These are phyloP conservation scores for Candida coleopterorum DNA, from an alignment of 805 yeast species.

Conservation along the genomic window DNA sequence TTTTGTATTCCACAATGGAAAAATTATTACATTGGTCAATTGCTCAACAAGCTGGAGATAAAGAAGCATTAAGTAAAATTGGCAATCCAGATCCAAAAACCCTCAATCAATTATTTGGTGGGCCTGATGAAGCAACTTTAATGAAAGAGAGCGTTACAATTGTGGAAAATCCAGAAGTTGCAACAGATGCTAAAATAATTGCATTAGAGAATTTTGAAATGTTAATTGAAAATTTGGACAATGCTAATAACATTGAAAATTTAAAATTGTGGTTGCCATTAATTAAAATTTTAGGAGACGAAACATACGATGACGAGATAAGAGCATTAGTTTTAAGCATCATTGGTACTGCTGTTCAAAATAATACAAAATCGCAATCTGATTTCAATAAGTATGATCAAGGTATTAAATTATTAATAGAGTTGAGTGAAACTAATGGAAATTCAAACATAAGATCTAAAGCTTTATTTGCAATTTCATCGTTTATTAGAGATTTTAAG, in stretches of 20 bases:
- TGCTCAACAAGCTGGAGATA: constrained; percentile 68
- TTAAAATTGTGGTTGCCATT: constrained; percentile 76
- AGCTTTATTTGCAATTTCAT: constrained; percentile 73
- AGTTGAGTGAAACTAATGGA: constrained; percentile 28
- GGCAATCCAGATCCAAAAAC: constrained; percentile 79
- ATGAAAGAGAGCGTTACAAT: constrained; percentile 76
- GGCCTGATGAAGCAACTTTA: constrained; percentile 81
- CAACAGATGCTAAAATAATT: constrained; percentile 57
- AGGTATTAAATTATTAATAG: constrained; percentile 45
- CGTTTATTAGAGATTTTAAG: constrained; percentile 64
- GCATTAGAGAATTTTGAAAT: constrained; percentile 92
- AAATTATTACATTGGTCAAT: constrained; percentile 90
- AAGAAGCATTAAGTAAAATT: constrained; percentile 56
- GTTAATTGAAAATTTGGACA: constrained; percentile 89
- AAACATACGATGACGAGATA: constrained; percentile 26
- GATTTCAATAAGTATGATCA: constrained; percentile 51
- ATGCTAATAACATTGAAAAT: constrained; percentile 87
- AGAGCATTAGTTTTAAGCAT: constrained; percentile 63
- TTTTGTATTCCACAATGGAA: constrained; percentile 56
- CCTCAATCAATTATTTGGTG: constrained; percentile 70
- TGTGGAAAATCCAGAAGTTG: constrained; percentile 53
- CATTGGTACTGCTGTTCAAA: constrained; percentile 90
- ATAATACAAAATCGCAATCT: constrained; percentile 72
- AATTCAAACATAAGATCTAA: constrained; percentile 45
- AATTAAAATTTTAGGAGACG: constrained; percentile 46